A percentile compares a stretch with the other conserved stretches of the same genome.
Evolutionary conservation across 2,329 filamentous ascomycete species (phyloP).

Genomic region (Capronia coronata): DNA sequence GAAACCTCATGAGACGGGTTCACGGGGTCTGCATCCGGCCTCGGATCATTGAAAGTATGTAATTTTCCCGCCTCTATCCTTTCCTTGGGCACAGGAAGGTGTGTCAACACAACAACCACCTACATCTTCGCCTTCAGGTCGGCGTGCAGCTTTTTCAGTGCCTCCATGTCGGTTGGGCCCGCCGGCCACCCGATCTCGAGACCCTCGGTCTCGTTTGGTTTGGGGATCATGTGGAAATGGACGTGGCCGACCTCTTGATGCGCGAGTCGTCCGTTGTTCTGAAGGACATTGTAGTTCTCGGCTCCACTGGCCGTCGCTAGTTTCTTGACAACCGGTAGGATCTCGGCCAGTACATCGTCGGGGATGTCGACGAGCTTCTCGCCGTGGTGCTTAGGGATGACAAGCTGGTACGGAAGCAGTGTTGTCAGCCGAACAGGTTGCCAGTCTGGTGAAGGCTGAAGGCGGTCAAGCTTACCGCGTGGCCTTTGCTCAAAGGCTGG

Average conservation of each 20-base stretch:
- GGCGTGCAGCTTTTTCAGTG: conserved; percentile 70
- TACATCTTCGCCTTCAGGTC: conserved; percentile 89
- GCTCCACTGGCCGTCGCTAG: conserved; percentile 70
- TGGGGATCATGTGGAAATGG: conserved; percentile 97
- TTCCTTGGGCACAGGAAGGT: too few relatives aligned
- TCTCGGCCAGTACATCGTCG: conserved; percentile 74
- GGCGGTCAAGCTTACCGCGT: conserved; percentile 57
- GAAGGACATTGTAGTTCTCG: conserved; percentile 82
- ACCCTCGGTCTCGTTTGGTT: conserved; percentile 77
- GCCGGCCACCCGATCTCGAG: conserved; percentile 74
- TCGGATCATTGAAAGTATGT: too few relatives aligned
- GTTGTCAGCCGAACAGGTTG: too few relatives aligned
- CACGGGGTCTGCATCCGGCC: too few relatives aligned
- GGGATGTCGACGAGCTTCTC: conserved; percentile 88
- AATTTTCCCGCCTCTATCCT: too few relatives aligned
- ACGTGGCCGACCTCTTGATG: conserved; percentile 93
- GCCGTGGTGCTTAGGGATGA: conserved; percentile 93
- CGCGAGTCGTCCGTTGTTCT: conserved; percentile 89
- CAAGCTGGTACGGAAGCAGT: conserved; percentile 55
- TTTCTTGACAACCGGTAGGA: conserved; percentile 82
- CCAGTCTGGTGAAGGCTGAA: too few relatives aligned
- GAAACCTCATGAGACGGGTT: too few relatives aligned
- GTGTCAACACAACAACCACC: conserved; percentile 17
- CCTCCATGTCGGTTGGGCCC: conserved; percentile 69
- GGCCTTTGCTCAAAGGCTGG: conserved; percentile 77